These are phyloP conservation scores for Pseudocercospora pini-densiflorae DNA, from an alignment of 2,329 filamentous ascomycete genomes.

Conservation along the genomic window DNA sequence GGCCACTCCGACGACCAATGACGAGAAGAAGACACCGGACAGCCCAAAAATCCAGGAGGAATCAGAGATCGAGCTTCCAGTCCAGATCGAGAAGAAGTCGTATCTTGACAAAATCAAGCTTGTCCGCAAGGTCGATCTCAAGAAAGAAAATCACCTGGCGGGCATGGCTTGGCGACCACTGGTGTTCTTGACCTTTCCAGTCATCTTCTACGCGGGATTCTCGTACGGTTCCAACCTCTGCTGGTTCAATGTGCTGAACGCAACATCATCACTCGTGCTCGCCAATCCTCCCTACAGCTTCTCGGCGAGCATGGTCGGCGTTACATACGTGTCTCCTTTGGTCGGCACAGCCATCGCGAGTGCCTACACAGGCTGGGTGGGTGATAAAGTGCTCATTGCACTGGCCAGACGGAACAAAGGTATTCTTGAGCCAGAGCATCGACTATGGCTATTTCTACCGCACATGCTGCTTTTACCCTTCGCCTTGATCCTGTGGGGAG, in stretches of 20 bases:
- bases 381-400: constrained; percentile 40
- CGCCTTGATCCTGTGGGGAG: constrained; percentile 56
- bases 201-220: constrained; percentile 47
- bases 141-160: constrained; percentile 37
- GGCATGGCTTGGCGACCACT: constrained; percentile 40
- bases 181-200: constrained; percentile 44
- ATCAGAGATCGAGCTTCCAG: constrained; percentile 17
- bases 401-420: constrained; percentile 46
- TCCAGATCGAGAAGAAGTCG: constrained; percentile 26
- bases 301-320: constrained; percentile 43
- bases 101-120: constrained; percentile 42
- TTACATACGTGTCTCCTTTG: constrained; percentile 43
- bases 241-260: constrained; percentile 52
- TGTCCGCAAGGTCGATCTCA: constrained; percentile 35
- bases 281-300: constrained; percentile 45
- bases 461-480: constrained; percentile 50
- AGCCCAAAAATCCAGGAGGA: not conserved
- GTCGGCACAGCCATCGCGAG: constrained; percentile 44
- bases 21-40: constrained; percentile 4
- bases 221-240: constrained; percentile 45
- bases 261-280: constrained; percentile 47
- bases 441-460: constrained; percentile 46
- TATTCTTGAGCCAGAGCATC: constrained; percentile 47
- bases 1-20: not conserved
- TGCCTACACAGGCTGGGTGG: constrained; percentile 43